These are phyloP conservation scores for Haplosporangium sp. DNA, from an alignment of 371 early-diverging fungal genomes.

Conservation along the genomic window DNA sequence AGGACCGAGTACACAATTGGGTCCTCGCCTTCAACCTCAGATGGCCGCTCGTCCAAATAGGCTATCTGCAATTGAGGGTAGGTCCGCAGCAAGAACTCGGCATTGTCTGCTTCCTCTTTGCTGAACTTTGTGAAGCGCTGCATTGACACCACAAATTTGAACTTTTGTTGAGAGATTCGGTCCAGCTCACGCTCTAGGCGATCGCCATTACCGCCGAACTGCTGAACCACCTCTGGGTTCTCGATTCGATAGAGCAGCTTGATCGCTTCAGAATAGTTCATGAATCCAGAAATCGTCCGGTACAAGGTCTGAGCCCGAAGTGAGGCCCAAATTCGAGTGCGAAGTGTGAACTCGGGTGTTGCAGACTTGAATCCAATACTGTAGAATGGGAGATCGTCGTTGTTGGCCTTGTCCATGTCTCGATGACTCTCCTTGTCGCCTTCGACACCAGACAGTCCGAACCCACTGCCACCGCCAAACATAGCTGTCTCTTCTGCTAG, in stretches of 20 bases:
- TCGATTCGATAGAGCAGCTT: constrained; percentile 84
- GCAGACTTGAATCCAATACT: constrained; percentile 84
- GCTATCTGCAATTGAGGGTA: constrained; percentile 85
- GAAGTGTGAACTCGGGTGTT: constrained; percentile 81
- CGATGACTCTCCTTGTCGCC: constrained; percentile 57
- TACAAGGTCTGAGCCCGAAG: constrained; percentile 89
- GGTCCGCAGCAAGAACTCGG: constrained; percentile 78
- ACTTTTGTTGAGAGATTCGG: constrained; percentile 76
- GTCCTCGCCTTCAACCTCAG: constrained; percentile 61
- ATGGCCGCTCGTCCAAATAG: constrained; percentile 77
- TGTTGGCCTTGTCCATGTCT: constrained; percentile 61
- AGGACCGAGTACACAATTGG: constrained; percentile 74
- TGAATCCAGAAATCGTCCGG: constrained; percentile 89
- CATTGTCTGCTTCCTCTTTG: constrained; percentile 78
- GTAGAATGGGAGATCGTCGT: constrained; percentile 84
- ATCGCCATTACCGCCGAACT: constrained; percentile 67
- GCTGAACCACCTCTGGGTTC: constrained; percentile 75
- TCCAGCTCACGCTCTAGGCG: constrained; percentile 77
- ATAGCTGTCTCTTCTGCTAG: constrained; percentile 70
- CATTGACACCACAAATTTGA: constrained; percentile 89
- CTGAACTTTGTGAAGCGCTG: constrained; percentile 84
- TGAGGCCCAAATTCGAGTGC: constrained; percentile 92
- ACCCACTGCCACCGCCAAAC: constrained; percentile 18
- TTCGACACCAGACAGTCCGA: constrained; percentile 12
- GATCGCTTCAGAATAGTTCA: constrained; percentile 88